Evolutionary conservation across 2,329 filamentous ascomycete genomes (phyloP).

Genomic region (Harringtonia lauricola): DNA sequence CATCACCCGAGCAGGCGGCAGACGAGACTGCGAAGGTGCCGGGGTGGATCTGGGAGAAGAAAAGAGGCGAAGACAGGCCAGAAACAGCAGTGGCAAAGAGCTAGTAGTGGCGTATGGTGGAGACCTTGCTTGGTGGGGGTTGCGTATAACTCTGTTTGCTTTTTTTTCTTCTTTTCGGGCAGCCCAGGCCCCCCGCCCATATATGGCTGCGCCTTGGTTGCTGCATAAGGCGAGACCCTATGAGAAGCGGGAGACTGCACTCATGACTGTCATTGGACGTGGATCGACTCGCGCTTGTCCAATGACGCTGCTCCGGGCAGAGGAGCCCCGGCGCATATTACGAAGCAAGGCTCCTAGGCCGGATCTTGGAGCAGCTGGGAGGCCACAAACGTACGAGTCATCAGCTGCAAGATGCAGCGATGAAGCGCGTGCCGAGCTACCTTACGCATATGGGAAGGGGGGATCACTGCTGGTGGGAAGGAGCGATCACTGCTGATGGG

Average conservation of each 20-base stretch:
- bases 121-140: slow-evolving; percentile 2
- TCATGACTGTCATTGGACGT: slow-evolving; percentile 21
- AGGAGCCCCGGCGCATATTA: too few species aligned
- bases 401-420: too few species aligned
- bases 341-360: too few species aligned
- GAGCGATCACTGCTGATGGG: too few species aligned
- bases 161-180: background rate
- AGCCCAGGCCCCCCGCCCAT: background rate
- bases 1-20: too few species aligned
- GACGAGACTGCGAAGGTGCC: background rate
- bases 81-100: background rate
- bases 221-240: slow-evolving; percentile 26
- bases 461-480: too few species aligned
- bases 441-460: too few species aligned
- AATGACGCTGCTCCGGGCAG: slow-evolving; percentile 5
- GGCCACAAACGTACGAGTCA: too few species aligned
- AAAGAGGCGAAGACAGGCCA: slow-evolving; percentile 9
- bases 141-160: background rate
- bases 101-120: background rate
- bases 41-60: slow-evolving; percentile 1
- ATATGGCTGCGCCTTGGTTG: slow-evolving; percentile 18
- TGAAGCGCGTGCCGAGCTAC: too few species aligned
- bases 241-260: slow-evolving; percentile 19
- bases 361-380: too few species aligned
- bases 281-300: slow-evolving; percentile 10